These are phyloP conservation scores for Monosporascus sp. DNA, from an alignment of 2,329 filamentous ascomycete genomes.

Conservation along the genomic window DNA sequence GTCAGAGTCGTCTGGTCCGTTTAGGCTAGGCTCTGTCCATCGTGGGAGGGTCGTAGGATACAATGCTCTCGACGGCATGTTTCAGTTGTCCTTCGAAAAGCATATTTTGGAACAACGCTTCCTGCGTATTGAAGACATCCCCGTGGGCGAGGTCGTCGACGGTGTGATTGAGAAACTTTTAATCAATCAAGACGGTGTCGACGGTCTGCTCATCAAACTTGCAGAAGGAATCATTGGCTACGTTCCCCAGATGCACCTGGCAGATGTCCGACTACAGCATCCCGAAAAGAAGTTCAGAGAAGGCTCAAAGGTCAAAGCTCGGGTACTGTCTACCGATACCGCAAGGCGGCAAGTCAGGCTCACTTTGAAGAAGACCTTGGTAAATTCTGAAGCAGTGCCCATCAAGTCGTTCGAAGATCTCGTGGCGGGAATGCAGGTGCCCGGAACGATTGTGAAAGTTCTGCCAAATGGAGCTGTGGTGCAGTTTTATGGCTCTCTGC, in stretches of 20 bases:
- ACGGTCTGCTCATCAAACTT: constrained; percentile 75
- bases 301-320: constrained; percentile 75
- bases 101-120: constrained; percentile 81
- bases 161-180: constrained; percentile 82
- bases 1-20: constrained; percentile 70
- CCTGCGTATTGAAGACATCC: constrained; percentile 85
- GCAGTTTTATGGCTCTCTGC: constrained; percentile 81
- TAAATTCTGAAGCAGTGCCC: constrained; percentile 80
- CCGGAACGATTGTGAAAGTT: constrained; percentile 82
- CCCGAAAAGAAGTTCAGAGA: constrained; percentile 95
- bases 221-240: constrained; percentile 86
- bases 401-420: constrained; percentile 76
- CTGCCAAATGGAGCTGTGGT: constrained; percentile 76
- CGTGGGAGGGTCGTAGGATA: constrained; percentile 79
- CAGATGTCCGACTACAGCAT: constrained; percentile 81
- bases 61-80: constrained; percentile 80
- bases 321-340: constrained; percentile 75
- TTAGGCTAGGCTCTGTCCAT: constrained; percentile 72
- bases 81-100: constrained; percentile 77
- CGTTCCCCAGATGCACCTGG: constrained; percentile 81
- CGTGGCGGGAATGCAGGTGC: constrained; percentile 67
- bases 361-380: constrained; percentile 88
- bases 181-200: constrained; percentile 70
- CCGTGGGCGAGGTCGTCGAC: constrained; percentile 72
- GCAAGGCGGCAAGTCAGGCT: constrained; percentile 75